Evolutionary conservation across 345 rosid species (phyloP).

Genomic region (Boechera stricta): DNA sequence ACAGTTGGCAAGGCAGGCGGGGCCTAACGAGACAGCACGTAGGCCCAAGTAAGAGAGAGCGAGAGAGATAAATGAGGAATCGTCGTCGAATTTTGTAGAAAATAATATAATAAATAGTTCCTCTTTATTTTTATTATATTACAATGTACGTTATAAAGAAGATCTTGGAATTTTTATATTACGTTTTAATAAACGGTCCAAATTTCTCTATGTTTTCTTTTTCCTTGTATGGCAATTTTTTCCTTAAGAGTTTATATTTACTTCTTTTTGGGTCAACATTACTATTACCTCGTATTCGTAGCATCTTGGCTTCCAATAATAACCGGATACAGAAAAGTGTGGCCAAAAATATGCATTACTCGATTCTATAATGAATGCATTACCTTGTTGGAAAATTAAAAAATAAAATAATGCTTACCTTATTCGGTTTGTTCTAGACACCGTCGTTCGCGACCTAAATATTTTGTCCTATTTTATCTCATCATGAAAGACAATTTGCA

Average conservation of each 20-base stretch:
- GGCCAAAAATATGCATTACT: constrained; percentile 5
- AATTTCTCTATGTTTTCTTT: constrained; percentile 1
- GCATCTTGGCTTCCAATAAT: constrained; percentile 19
- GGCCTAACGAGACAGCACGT: constrained; percentile 67
- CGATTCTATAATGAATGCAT: constrained; percentile 10
- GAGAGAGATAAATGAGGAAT: constrained; percentile 32
- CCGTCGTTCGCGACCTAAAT: neutral
- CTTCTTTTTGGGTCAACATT: neutral
- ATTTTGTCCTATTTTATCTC: neutral
- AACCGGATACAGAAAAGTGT: neutral
- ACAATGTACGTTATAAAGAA: constrained; percentile 35
- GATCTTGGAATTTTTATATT: constrained; percentile 30
- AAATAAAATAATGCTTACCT: neutral
- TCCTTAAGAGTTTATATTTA: neutral
- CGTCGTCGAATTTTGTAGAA: constrained; percentile 44
- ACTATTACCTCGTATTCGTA: constrained; percentile 18
- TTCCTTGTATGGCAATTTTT: constrained; percentile 23
- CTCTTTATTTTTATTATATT: constrained; percentile 16
- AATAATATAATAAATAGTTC: constrained; percentile 24
- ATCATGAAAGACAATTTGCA: neutral
- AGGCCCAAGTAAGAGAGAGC: constrained; percentile 50
- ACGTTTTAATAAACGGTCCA: constrained; percentile 43
- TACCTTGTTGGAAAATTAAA: neutral
- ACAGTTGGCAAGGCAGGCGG: constrained; percentile 83
- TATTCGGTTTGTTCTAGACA: neutral